Evolutionary conservation across 768 basidiomycete species (phyloP), one percentile per base, ranked within the genome.

Genomic region (Podaxis sp.): DNA sequence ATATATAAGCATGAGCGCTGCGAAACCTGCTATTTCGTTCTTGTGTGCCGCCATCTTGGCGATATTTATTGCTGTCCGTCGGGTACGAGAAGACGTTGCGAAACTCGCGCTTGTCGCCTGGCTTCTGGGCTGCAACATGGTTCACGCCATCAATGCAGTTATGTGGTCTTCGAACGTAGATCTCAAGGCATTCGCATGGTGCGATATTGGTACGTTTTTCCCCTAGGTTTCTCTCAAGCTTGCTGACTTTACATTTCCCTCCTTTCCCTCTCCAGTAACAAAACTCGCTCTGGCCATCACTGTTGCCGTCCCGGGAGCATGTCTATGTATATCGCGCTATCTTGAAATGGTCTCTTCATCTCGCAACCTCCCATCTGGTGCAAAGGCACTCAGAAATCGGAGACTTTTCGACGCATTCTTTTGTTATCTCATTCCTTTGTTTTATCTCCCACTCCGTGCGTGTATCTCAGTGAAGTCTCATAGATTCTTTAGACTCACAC

Each of bases 361-460:
- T 33, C 73, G 80, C 51, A 67, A 69, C 15, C 73, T 79, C 4
- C 68, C 69, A 8, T 70, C 65, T 12, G 71, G 73, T n/a, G 66
- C 69, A 30, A 75, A 70, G 36, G 71, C 50, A 77, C 78, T 62
- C 74, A 72, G 66, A 80, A 75, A 61, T 79, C 81, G 44, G 71
- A 71, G 56, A 67, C 48, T 82, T 44, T 65, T 84, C 49, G 86
- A 88, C 40, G 57, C 77, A 46, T 38, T 76, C 7, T 68, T 86
- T 56, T 88, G 87, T 66, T 80, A 83, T 65, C 72, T 79, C 1
- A 49, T 89, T 17, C 89, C 90, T 46, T 41, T 83, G 41, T 55
- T 87, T 20, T 86, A 85, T 68, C 83, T 86, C 76, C 72, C 75
- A n/a, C 71, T 88, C 6, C 86, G 86, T 90, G 67, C 65, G 87